phyloP scores from a whole-genome alignment of 2,329 filamentous ascomycete species.

The Myotisia sp. region DNA sequence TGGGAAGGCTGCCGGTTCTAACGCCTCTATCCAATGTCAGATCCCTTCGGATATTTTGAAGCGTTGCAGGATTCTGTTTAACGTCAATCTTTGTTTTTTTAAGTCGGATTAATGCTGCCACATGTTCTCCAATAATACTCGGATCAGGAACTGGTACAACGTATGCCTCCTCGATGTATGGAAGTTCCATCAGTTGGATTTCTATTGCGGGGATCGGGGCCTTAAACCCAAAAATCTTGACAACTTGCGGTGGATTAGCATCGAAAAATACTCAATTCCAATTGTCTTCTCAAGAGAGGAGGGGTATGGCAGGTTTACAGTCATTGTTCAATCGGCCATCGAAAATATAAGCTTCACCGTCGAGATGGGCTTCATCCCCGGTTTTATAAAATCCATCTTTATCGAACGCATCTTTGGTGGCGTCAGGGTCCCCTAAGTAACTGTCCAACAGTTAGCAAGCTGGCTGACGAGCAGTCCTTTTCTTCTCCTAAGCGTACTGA shows the following conservation, averaged over 20 bases:
- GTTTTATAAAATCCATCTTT: slow-evolving; percentile 14
- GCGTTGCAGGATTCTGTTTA: not conserved
- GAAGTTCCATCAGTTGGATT: slow-evolving; percentile 8
- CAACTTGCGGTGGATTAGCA: slow-evolving; percentile 7
- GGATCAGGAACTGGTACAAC: slow-evolving; percentile 9
- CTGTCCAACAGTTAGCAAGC: not conserved
- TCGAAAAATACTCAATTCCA: not conserved
- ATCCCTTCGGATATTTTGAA: slow-evolving; percentile 7
- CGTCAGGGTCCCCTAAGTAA: slow-evolving; percentile 6
- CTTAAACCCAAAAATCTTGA: slow-evolving; percentile 8
- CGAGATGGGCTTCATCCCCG: slow-evolving; percentile 11
- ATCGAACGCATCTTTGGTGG: slow-evolving; percentile 8
- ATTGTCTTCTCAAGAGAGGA: not conserved
- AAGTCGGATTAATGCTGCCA: slow-evolving; percentile 6
- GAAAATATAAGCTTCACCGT: slow-evolving; percentile 11
- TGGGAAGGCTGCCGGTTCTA: slow-evolving; percentile 7
- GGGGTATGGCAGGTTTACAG: slow-evolving; percentile 9
- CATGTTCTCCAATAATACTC: slow-evolving; percentile 2
- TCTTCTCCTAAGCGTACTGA: slow-evolving; percentile 7
- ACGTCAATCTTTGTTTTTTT: not conserved
- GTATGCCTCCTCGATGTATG: slow-evolving; percentile 12
- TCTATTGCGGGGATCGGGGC: slow-evolving; percentile 12
- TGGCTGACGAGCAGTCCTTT: too few species aligned
- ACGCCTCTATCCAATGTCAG: slow-evolving; percentile 1
- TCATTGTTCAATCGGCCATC: slow-evolving; percentile 13